Evolutionary conservation across 2,329 filamentous ascomycete genomes (phyloP), one percentile per base, ranked within the genome.

Genomic region (Pezicula carpinea): DNA sequence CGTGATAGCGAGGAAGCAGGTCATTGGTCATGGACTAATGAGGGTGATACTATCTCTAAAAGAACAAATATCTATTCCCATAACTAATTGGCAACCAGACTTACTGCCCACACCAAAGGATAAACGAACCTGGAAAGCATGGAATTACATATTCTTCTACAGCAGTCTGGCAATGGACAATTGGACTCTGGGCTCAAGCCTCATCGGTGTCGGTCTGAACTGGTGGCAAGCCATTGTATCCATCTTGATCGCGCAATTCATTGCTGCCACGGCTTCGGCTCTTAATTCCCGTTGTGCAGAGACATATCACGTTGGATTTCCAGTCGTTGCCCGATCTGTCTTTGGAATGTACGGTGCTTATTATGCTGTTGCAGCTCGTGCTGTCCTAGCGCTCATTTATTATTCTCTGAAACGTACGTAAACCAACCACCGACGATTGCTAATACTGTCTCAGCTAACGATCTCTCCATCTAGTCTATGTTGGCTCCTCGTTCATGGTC

Each of bases 361-460:
- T 36, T 53, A 58, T 44, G 29, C 47, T 10, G 45, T 72, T 39
- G 57, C 70, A 5, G 61, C 66, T 31, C 64, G 69, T 22, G 59
- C 63, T 2, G 59, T 71, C 18, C 57, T 72, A 15, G 69, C 67
- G 21, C 64, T 71, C 53, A 70, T 73, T 57, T 73, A 70, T 82
- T 80, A 83, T 47, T 77, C 79, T 0, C 80, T 85, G 33, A 79
- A 83, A 53, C 79, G 76, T 38, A 77, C 78, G 55, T 81, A 81
- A 31, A 22, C n/a, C 17, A 14, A 17, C 3, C 15, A 18, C 6
- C 17, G 6, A 13, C 17, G 6, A 18, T 2, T 7, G 14, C 10
- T 17, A 14, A 19, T 13, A 14, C 11, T 19, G 10, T 6, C 11
- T 13, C 17, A 18, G 15, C 8, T 38, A 29, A 29, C 13, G 35